phyloP scores from a whole-genome alignment of 768 basidiomycete species.

The Kockovaella imperatae region DNA sequence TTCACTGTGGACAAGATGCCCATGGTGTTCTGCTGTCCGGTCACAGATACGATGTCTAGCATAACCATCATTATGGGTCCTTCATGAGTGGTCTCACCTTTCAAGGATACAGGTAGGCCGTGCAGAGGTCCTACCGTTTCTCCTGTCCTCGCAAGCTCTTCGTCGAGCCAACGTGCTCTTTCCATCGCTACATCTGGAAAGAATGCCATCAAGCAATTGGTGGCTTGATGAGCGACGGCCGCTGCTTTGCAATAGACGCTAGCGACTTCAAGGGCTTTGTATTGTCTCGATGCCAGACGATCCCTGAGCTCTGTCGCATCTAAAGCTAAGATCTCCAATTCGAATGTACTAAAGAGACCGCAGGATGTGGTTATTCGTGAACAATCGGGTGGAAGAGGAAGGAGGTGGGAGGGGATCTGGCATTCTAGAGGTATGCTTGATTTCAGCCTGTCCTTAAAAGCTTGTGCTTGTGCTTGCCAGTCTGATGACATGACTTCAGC shows the following conservation, averaged over 20 bases:
- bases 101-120: constrained; percentile 28
- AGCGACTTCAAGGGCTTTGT: constrained; percentile 17
- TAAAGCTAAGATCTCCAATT: constrained; percentile 12
- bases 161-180: constrained; percentile 20
- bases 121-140: constrained; percentile 27
- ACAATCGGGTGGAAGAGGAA: no score
- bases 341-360: no score
- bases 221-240: constrained; percentile 23
- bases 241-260: constrained; percentile 24
- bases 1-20: constrained; percentile 12
- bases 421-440: no score
- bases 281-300: constrained; percentile 9
- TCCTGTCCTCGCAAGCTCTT: constrained; percentile 12
- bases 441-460: no score
- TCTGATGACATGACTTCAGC: no score
- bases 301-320: constrained; percentile 15
- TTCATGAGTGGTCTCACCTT: constrained; percentile 21
- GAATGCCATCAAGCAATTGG: constrained; percentile 38
- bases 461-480: no score
- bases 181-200: constrained; percentile 18
- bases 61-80: neutral
- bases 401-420: no score
- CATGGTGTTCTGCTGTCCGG: constrained; percentile 12
- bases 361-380: no score
- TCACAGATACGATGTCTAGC: constrained; percentile 36